Evolutionary conservation across 352 stramenopile species (phyloP), one percentile per base, ranked within the genome.

Genomic region (Phytophthora tentaculata): DNA sequence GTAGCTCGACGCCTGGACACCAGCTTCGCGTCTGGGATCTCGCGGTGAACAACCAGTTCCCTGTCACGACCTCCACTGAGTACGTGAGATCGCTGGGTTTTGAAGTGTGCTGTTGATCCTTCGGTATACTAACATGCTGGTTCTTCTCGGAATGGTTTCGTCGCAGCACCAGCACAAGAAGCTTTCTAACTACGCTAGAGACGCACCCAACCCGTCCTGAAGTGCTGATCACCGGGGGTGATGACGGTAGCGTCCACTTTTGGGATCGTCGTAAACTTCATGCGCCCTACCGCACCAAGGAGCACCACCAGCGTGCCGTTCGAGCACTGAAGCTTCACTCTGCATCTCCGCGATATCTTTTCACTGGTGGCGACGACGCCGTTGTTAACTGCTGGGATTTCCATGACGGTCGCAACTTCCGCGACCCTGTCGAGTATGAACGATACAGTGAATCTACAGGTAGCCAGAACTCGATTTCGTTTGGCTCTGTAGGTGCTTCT

Each of bases 11-110:
- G 2, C 85, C 85, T 20, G 79, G 79, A 35, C 81, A 73, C 29
- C 85, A 93, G 28, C 69, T 95, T 64, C 81, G 86, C 41, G 61
- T 95, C n/a, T 95, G 87, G 87, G 87, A 95, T 44, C 69, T 90
- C 51, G 68, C 66, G 29, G 67, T 71, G 17, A 92, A 86, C 67
- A 74, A 79, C 41, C 57, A 79, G 37, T 91, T 80, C 52, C 84
- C 85, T 32, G 74, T 92, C 47, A 71, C 77, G 50, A 75, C 57
- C 0, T 79, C 78, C 16, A 68, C 73, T 20, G 83, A 91, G 83
- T 95, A 83, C 56, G 84, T 78, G 58, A 24, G 7, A 19, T 29
- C 20, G 13, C 19, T 37, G 32, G n/a, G 14, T 10, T 54, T 48
- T 37, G 5, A n/a, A 43, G 7, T 19, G 22, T n/a, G 20, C 7